phyloP scores from a whole-genome alignment of 305 asterid genomes.

The Andrographis paniculata region DNA sequence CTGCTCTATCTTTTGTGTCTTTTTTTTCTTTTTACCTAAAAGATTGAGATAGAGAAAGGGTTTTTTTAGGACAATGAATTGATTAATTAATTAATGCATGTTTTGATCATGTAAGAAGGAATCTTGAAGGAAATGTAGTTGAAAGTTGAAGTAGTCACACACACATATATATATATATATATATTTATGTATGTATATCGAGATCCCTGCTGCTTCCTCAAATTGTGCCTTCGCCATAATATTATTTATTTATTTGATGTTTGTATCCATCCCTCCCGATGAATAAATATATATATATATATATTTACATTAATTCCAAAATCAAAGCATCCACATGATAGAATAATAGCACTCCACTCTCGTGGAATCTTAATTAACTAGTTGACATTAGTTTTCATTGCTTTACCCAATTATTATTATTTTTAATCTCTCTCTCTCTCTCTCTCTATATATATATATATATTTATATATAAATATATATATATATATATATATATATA shows the following conservation, averaged over 20 bases:
- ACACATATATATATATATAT: neutral
- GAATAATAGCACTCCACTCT: constrained; percentile 8
- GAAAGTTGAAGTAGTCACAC: constrained; percentile 17
- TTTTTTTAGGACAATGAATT: no score
- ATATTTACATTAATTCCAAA: neutral
- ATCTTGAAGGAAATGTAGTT: constrained; percentile 31
- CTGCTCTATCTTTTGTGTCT: neutral
- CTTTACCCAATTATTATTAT: constrained; percentile 1
- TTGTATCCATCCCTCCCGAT: constrained; percentile 1
- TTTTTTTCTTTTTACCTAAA: neutral
- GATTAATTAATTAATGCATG: no score
- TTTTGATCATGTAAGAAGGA: constrained; percentile 18
- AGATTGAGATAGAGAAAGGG: no score
- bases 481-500: no score
- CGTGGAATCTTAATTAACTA: constrained; percentile 34
- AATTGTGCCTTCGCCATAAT: constrained; percentile 17
- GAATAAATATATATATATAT: neutral
- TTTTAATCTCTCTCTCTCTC: neutral
- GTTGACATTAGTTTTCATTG: constrained; percentile 17
- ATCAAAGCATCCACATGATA: constrained; percentile 13
- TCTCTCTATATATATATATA: no score
- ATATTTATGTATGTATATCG: constrained; percentile 29
- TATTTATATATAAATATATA: no score
- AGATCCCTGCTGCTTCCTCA: constrained; percentile 44
- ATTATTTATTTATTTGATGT: no score